Percentiles rank a stretch among this genome's conserved stretches.
Conservation (phyloP, 129 eudicot genomes). For the Pseudognaphalium luteoalbum region DNA sequence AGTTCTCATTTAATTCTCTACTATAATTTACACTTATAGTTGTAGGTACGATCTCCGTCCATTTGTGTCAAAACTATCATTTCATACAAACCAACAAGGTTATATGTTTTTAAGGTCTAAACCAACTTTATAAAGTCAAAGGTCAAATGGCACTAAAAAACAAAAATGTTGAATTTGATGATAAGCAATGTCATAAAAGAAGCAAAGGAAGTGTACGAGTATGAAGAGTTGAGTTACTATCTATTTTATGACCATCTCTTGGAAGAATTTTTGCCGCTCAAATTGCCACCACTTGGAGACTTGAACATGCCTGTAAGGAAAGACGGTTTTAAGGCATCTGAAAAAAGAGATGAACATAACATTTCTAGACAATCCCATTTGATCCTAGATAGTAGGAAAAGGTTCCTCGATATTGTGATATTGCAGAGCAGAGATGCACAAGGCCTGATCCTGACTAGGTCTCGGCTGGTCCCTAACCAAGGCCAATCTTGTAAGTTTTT, state of each 20-base stretch:
- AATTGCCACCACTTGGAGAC: slow-evolving; percentile 53
- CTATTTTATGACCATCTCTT: slow-evolving; percentile 40
- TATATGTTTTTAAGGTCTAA: neutral
- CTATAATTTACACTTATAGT: too few relatives aligned
- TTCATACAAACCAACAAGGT: neutral
- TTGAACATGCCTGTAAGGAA: slow-evolving; percentile 52
- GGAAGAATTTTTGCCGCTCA: slow-evolving; percentile 37
- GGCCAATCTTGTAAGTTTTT: neutral
- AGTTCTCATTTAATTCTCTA: neutral
- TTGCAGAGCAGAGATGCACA: neutral
- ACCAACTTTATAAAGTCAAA: slow-evolving; percentile 10
- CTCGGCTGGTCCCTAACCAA: neutral
- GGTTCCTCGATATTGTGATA: neutral
- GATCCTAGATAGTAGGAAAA: neutral
- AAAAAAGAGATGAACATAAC: neutral
- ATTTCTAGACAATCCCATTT: neutral
- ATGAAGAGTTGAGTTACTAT: slow-evolving; percentile 11
- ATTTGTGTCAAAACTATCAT: neutral
- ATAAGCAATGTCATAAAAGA: slow-evolving; percentile 1
- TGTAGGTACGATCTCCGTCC: neutral
- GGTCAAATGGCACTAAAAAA: neutral
- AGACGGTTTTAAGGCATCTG: neutral
- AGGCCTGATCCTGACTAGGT: neutral
- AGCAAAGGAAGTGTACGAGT: slow-evolving; percentile 6
- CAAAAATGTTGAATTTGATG: neutral